Conservation (phyloP, 2,329 filamentous ascomycete species). For the Talaromyces piceae region DNA sequence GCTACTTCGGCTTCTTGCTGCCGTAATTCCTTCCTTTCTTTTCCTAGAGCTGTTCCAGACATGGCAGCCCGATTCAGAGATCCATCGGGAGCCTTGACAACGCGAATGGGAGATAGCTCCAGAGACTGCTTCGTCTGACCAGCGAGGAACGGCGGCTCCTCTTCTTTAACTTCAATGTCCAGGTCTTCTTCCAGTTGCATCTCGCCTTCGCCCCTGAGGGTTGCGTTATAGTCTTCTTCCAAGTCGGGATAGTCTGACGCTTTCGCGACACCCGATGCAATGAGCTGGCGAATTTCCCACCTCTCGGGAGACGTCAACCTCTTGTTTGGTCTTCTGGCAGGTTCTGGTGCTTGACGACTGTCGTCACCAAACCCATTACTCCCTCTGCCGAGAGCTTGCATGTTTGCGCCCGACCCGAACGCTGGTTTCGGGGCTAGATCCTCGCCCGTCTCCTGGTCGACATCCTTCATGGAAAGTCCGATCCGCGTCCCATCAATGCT, state of each 20-base stretch:
- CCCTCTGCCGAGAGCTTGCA: slow-evolving; percentile 60
- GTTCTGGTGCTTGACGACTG: slow-evolving; percentile 19
- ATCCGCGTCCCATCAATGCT: slow-evolving; percentile 77
- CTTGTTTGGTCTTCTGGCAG: slow-evolving; percentile 63
- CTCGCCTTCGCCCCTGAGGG: slow-evolving; percentile 73
- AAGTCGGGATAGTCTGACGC: slow-evolving; percentile 91
- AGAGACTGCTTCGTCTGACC: slow-evolving; percentile 96
- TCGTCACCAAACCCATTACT: slow-evolving; percentile 29
- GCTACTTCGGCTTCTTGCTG: slow-evolving; percentile 80
- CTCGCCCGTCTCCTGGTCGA: slow-evolving; percentile 79
- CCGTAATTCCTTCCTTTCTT: slow-evolving; percentile 79
- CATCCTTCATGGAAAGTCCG: slow-evolving; percentile 93
- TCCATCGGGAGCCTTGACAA: slow-evolving; percentile 96
- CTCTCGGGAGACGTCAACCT: slow-evolving; percentile 92
- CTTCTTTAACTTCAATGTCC: slow-evolving; percentile 92
- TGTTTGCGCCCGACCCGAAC: slow-evolving; percentile 84
- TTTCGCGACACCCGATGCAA: slow-evolving; percentile 88
- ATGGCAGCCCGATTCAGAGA: slow-evolving; percentile 95
- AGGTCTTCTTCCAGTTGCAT: slow-evolving; percentile 94
- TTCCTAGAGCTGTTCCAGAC: slow-evolving; percentile 79
- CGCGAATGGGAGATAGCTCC: slow-evolving; percentile 88
- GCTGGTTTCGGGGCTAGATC: slow-evolving; percentile 72
- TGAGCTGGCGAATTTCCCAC: slow-evolving; percentile 96
- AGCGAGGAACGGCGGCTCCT: slow-evolving; percentile 90
- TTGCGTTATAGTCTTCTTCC: slow-evolving; percentile 87